Evolutionary conservation across 331 rosid genomes (phyloP).

Genomic region (Acacia pycnantha): DNA sequence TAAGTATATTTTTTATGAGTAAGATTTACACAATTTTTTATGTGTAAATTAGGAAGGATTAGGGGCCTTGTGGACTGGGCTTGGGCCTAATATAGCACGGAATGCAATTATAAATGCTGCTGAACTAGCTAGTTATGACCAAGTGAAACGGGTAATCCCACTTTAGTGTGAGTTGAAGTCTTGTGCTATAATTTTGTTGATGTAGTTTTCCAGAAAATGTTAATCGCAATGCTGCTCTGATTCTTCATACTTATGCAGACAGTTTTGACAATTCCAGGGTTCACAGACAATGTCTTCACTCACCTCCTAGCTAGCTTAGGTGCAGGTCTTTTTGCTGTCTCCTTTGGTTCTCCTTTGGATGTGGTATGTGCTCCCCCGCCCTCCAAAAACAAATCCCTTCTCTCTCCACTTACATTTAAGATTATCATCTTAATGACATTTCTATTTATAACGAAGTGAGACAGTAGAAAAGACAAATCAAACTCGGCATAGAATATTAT

Average conservation of each 20-base stretch:
- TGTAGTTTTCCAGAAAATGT: conserved; percentile 30
- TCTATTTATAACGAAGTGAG: conserved; percentile 19
- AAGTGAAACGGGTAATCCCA: conserved; percentile 79
- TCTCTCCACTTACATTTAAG: background rate
- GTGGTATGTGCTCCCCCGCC: conserved; percentile 63
- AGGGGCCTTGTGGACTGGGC: conserved; percentile 94
- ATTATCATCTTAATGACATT: conserved; percentile 5
- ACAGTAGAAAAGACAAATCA: background rate
- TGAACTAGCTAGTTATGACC: conserved; percentile 95
- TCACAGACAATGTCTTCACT: conserved; percentile 79
- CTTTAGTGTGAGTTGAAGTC: conserved; percentile 24
- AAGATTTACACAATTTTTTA: background rate
- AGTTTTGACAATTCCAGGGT: conserved; percentile 98
- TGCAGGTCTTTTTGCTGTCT: conserved; percentile 95
- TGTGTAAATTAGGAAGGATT: conserved; percentile 73
- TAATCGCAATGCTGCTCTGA: conserved; percentile 59
- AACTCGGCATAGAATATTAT: background rate
- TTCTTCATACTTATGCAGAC: conserved; percentile 92
- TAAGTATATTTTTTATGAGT: background rate
- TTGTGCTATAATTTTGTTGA: conserved; percentile 6
- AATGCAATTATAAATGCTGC: conserved; percentile 97
- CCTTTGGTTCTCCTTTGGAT: conserved; percentile 95
- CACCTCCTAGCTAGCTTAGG: conserved; percentile 96
- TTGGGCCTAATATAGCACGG: conserved; percentile 86
- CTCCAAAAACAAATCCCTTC: background rate